Conservation (phyloP, 345 rosid species). For the Eucalyptus erythrocorys region DNA sequence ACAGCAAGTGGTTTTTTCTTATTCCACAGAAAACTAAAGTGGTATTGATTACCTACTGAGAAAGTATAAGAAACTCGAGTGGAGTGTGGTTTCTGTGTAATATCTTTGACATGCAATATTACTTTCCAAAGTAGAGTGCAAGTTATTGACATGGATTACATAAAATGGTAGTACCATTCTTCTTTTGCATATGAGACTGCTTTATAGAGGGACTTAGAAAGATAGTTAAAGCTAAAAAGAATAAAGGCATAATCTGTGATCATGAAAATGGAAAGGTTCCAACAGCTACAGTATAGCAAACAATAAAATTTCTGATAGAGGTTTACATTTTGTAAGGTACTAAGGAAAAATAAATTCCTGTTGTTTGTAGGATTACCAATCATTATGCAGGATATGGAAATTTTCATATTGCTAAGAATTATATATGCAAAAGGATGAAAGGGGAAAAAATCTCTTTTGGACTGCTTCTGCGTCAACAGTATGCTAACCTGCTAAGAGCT, state of each 20-base stretch:
- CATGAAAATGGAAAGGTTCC: background rate
- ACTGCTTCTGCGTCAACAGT: background rate
- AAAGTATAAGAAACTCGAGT: background rate
- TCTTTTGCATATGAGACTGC: background rate
- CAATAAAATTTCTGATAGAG: background rate
- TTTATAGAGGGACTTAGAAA: background rate
- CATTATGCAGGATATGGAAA: background rate
- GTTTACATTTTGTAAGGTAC: background rate
- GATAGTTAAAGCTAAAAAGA: background rate
- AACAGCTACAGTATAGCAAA: background rate
- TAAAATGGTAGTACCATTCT: background rate
- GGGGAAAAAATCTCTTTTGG: background rate
- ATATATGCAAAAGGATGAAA: background rate
- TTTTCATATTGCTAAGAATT: background rate
- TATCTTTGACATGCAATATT: background rate
- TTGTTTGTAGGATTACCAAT: background rate
- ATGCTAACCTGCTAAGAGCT: background rate
- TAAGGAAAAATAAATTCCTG: background rate
- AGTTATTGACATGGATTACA: background rate
- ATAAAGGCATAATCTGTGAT: background rate
- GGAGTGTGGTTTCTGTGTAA: background rate
- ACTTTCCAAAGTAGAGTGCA: background rate
- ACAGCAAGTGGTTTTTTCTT: background rate
- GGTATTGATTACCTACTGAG: background rate
- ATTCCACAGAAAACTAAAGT: background rate